Evolutionary conservation across 2,329 filamentous ascomycete species (phyloP).

Genomic region (Beauveria scarabaeidicola): DNA sequence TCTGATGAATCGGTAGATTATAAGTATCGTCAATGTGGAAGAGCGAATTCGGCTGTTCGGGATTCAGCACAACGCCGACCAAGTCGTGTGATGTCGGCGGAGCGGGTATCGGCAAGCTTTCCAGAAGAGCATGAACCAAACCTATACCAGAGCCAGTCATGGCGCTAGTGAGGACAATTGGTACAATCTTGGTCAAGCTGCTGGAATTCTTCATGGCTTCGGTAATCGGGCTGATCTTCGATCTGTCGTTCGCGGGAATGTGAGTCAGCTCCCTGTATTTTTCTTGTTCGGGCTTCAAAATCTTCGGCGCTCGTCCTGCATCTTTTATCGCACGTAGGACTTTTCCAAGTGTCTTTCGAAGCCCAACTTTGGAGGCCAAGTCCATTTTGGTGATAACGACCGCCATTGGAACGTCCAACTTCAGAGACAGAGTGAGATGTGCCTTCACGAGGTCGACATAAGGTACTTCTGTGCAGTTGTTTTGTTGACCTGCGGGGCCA

Average conservation of each 20-base stretch:
- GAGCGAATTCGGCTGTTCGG: conserved; percentile 53
- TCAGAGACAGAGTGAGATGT: conserved; percentile 78
- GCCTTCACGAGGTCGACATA: conserved; percentile 63
- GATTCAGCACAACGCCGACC: conserved; percentile 46
- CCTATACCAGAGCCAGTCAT: conserved; percentile 77
- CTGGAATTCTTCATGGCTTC: conserved; percentile 36
- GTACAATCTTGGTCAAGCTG: conserved; percentile 50
- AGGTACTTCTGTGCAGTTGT: conserved; percentile 6
- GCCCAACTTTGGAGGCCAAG: conserved; percentile 61
- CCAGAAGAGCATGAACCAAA: conserved; percentile 72
- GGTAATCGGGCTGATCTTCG: conserved; percentile 50
- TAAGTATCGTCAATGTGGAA: conserved; percentile 94
- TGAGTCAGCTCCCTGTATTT: conserved; percentile 42
- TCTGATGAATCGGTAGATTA: conserved; percentile 56
- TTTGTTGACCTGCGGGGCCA: not conserved
- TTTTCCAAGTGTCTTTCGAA: conserved; percentile 63
- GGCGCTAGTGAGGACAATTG: conserved; percentile 80
- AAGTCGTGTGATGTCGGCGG: conserved; percentile 45
- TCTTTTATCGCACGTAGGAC: conserved; percentile 72
- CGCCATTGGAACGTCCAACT: conserved; percentile 66
- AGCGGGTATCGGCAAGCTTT: conserved; percentile 62
- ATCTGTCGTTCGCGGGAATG: conserved; percentile 47
- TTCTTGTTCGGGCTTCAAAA: conserved; percentile 54
- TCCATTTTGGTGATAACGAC: conserved; percentile 90
- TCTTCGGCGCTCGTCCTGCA: conserved; percentile 62